Base-by-base conservation (phyloP, 23 red algal genomes). In the Chondrus crispus region DNA sequence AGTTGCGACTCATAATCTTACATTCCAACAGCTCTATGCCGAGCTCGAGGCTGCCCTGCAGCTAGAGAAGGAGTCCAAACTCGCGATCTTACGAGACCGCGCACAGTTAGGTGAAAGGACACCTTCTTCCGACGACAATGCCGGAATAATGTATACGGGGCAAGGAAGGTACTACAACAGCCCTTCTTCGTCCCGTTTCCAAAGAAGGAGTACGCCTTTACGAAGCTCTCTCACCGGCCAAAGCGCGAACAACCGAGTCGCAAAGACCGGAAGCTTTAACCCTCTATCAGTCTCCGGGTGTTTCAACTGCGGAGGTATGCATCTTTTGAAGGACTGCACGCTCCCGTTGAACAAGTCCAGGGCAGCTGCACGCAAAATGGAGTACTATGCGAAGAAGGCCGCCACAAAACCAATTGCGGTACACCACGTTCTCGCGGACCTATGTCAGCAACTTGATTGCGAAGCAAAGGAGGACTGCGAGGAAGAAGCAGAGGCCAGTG, bases 301-400 rank as follows among this genome's bases (percentile, higher is more conserved):
- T 64, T 66, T 84, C 79, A 84, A 84, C 79, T 84, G 79, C 54
- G 79, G 42, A 44, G 54, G 62, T 57, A 77, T n/a, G 28, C 71
- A 77, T 38, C 32, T 77, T 26, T 6, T 48, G 7, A 42, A 48
- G 26, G 71, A 76, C 71, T 77, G 71, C 43, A 9, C 26, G 38
- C 37, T 46, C 38, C 71, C 2, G 29, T 24, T 77, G 29, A 77
- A 2, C 71, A 46, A n/a, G 24, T 0, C 71, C 1, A 44, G 66
- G 28, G 71, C 71, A 26, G 71, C 1, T 1, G 38, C 37, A 48
- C 2, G 71, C 29, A 24, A 38, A 26, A 26, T 77, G 37, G 71
- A 77, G 43, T 77, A 77, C 38, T 77, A 39, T 1, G 29, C 29
- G 0, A 77, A 77, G 26, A 77, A 77, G 1, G 1, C 32, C 35